Percentiles rank a stretch among this genome's conserved stretches.
phyloP scores from a whole-genome alignment of 2,329 filamentous ascomycete genomes.

The Bertia moriformis region DNA sequence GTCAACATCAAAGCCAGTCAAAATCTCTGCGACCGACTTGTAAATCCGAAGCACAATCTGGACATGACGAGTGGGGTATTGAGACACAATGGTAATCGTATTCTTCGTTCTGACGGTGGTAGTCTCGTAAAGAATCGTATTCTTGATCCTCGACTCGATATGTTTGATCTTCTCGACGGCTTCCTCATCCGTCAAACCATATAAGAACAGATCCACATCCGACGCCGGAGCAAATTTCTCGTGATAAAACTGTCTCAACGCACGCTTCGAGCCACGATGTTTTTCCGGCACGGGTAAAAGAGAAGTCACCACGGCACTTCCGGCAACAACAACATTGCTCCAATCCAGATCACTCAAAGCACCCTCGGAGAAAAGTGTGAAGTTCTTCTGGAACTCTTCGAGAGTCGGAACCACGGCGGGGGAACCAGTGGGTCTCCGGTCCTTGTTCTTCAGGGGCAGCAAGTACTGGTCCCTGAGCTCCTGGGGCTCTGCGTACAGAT shows the following conservation, averaged over 20 bases:
- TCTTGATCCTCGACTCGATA: conserved; percentile 62
- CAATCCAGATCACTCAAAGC: conserved; percentile 65
- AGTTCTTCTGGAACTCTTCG: conserved; percentile 63
- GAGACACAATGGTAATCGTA: conserved; percentile 70
- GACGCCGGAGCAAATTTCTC: conserved; percentile 68
- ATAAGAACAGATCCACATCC: conserved; percentile 76
- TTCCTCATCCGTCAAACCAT: conserved; percentile 63
- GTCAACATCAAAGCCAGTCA: conserved; percentile 81
- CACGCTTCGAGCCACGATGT: conserved; percentile 46
- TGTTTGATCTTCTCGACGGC: conserved; percentile 72
- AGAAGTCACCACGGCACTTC: conserved; percentile 67
- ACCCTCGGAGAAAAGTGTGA: conserved; percentile 68
- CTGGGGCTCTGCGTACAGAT: conserved; percentile 38
- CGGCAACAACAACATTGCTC: conserved; percentile 69
- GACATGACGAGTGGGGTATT: conserved; percentile 66
- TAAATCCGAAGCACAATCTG: conserved; percentile 76
- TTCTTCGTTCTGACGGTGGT: conserved; percentile 77
- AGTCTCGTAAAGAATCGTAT: conserved; percentile 68
- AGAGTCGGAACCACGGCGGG: conserved; percentile 55
- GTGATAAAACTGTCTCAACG: conserved; percentile 63
- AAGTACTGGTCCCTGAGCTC: conserved; percentile 52
- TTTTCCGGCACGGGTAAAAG: conserved; percentile 55
- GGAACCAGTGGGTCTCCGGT: conserved; percentile 46
- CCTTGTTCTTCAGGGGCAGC: conserved; percentile 47
- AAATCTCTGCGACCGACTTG: conserved; percentile 68